Evolutionary conservation across 345 rosid species (phyloP).

Genomic region (Corchorus olitorius): DNA sequence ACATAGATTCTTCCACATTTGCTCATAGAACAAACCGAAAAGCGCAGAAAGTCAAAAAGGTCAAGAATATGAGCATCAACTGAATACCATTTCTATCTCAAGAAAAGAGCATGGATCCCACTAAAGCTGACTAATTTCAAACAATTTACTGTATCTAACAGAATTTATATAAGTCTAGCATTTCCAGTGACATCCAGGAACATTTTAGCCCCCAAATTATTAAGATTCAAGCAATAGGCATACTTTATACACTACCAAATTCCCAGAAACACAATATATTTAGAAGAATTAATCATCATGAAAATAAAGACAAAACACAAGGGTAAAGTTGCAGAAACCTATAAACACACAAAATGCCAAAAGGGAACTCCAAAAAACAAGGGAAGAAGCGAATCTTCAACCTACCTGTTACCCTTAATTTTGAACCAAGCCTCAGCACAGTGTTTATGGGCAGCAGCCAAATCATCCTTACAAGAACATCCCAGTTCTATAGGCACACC

Average conservation of each 20-base stretch:
- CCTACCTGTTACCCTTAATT: constrained; percentile 85
- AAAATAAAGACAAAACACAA: background rate
- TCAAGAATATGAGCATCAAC: background rate
- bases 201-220: constrained; percentile 15
- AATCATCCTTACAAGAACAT: constrained; percentile 85
- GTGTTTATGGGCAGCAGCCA: constrained; percentile 83
- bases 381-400: constrained; percentile 6
- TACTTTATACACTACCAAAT: background rate
- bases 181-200: background rate
- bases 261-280: background rate
- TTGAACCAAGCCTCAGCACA: constrained; percentile 97
- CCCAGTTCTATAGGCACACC: constrained; percentile 75
- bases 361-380: background rate
- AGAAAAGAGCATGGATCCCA: constrained; percentile 14
- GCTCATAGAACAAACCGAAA: background rate
- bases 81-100: constrained; percentile 13
- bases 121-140: background rate
- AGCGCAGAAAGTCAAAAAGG: background rate
- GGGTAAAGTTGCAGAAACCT: background rate
- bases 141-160: background rate
- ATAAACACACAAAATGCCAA: background rate
- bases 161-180: background rate
- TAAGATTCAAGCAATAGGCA: background rate
- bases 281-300: background rate
- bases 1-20: constrained; percentile 16